Base-by-base conservation (phyloP, 2,329 filamentous ascomycete genomes). In the Tolypocladium tundrense region DNA sequence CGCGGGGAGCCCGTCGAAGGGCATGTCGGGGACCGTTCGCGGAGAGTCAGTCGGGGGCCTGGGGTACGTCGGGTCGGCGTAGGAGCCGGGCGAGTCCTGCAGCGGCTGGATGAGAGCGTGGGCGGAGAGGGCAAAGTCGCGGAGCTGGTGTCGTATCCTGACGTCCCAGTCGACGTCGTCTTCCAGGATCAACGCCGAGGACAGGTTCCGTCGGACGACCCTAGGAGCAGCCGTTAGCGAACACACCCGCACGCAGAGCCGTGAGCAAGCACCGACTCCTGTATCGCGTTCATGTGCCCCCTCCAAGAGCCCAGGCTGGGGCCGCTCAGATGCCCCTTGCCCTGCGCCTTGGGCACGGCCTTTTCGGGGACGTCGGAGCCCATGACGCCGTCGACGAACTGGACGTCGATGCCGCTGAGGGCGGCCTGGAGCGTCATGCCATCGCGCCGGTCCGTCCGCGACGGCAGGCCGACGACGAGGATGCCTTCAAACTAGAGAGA, bases 101-200 rank as follows among this genome's bases (percentile, higher is more conserved):
- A 66, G 51, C 5, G 72, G 71, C 55, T 75, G 72, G 2, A 65
- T 68, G 35, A 73, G 71, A 0, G 68, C 68, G 16, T 66, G 68
- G 4, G 70, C 67, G 0, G 74, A 72, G 21, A 64, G 62, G 1
- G 76, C 73, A 42, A 78, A 74, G 52, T 69, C 60, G 35, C 64
- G 69, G 19, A 83, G 72, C 62, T 84, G 81, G 0, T 67, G 55
- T 39, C 78, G 77, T 31, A 84, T 65, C 0, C 73, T 69, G 14
- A 83, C 67, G 58, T 84, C 81, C 81, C 81, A 84, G 67, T 84
- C 81, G 24, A 76, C 73, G 58, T 84, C 81, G 62, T 84, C 81
- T 63, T 84, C 81, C 33, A 84, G 65, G 35, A 84, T 78, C 2
- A 84, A 67, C 0, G 78, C 79, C 1, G 76, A 78, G 1, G 71